phyloP scores from a whole-genome alignment of 345 rosid genomes.

The Citrus unshiu region DNA sequence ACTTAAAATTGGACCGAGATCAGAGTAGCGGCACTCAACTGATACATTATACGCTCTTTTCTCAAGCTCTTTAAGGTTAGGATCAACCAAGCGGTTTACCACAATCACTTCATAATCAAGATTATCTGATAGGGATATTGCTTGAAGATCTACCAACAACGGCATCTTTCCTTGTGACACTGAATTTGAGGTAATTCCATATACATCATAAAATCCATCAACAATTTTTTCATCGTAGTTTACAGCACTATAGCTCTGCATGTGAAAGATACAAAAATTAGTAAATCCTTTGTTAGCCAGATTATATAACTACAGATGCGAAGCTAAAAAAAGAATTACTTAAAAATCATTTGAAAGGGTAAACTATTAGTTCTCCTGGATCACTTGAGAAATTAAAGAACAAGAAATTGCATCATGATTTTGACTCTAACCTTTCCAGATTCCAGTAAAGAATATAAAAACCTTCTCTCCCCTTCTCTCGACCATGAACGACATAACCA shows the following conservation, averaged over 20 bases:
- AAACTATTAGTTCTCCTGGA: neutral
- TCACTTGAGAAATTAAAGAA: neutral
- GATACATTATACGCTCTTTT: constrained; percentile 41
- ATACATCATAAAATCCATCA: constrained; percentile 92
- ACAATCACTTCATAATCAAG: constrained; percentile 71
- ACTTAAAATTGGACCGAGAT: constrained; percentile 39
- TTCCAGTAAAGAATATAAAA: neutral
- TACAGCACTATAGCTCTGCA: constrained; percentile 85
- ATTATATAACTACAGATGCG: constrained; percentile 9
- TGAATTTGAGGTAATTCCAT: constrained; percentile 60
- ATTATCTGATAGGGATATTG: constrained; percentile 55
- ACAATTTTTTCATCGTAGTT: constrained; percentile 75
- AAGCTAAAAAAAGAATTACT: constrained; percentile 8
- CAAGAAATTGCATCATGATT: neutral
- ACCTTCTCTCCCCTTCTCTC: neutral
- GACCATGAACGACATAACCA: neutral
- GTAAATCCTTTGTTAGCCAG: neutral
- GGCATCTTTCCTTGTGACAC: constrained; percentile 75
- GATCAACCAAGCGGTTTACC: constrained; percentile 77
- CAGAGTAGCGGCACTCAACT: constrained; percentile 41
- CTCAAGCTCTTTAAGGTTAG: constrained; percentile 75
- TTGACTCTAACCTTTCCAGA: neutral
- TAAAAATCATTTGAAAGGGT: constrained; percentile 10
- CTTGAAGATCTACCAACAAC: constrained; percentile 75
- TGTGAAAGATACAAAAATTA: neutral